Evolutionary conservation across 2,329 filamentous ascomycete genomes (phyloP).

Genomic region (Penicillium sp.): DNA sequence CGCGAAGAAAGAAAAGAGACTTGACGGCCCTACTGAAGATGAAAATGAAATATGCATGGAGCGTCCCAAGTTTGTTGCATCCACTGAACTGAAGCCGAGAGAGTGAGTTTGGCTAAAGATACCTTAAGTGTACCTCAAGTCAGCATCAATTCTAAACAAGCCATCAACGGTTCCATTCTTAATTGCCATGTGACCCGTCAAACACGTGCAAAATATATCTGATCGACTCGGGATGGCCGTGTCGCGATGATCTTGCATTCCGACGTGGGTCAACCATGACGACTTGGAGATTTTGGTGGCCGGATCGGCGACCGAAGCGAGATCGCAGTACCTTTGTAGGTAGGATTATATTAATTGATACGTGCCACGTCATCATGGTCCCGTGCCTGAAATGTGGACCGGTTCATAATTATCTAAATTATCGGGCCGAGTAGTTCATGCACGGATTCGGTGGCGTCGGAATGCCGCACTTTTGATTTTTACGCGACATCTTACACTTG

Average conservation of each 20-base stretch:
- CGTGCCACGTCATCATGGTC: neutral
- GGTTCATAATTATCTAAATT: neutral
- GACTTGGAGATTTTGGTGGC: neutral
- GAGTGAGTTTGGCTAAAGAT: neutral
- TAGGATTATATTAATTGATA: neutral
- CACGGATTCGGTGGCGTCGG: neutral
- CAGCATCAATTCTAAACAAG: neutral
- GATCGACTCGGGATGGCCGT: neutral
- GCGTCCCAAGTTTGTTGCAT: too few relatives aligned
- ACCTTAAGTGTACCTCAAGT: neutral
- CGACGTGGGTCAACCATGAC: slow-evolving; percentile 3
- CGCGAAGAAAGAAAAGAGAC: too few relatives aligned
- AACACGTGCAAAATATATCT: neutral
- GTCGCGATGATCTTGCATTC: neutral
- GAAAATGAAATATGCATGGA: too few relatives aligned
- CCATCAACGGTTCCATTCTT: neutral
- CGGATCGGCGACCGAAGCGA: neutral
- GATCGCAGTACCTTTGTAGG: neutral
- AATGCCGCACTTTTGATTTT: neutral
- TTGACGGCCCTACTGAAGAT: too few relatives aligned
- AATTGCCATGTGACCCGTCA: neutral
- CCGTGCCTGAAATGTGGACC: neutral
- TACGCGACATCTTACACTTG: neutral
- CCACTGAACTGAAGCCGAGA: too few relatives aligned
- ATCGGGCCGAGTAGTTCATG: neutral